A percentile compares a stretch with the other conserved stretches of the same genome.
Evolutionary conservation across 805 yeast species (phyloP).

Genomic region (Saccharomycopsis babjevae): DNA sequence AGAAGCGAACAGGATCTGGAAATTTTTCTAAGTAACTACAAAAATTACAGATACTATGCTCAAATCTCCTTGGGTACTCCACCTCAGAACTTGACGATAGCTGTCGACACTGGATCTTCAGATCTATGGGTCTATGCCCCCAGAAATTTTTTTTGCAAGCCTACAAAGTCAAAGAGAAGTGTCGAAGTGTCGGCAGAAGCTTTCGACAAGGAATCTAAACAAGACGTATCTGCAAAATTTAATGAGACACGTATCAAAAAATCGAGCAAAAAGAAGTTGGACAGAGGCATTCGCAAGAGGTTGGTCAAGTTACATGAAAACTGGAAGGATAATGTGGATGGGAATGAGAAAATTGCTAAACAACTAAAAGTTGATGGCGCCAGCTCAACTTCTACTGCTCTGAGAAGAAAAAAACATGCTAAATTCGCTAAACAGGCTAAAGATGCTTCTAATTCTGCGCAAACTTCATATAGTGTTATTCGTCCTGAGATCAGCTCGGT

Average conservation of each 20-base stretch:
- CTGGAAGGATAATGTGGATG: not conserved
- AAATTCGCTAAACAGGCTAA: not conserved
- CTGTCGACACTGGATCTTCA: conserved; percentile 41
- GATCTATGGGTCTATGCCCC: conserved; percentile 33
- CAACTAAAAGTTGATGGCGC: not conserved
- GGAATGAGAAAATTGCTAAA: not conserved
- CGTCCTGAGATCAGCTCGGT: not conserved
- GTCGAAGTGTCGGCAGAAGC: not conserved
- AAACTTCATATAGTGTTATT: not conserved
- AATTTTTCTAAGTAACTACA: conserved; percentile 18
- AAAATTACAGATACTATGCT: conserved; percentile 36
- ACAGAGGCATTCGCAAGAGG: not conserved
- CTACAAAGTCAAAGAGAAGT: not conserved
- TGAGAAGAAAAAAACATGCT: not conserved
- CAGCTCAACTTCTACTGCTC: not conserved
- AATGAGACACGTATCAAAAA: not conserved
- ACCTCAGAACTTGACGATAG: conserved; percentile 31
- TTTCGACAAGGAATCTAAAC: not conserved
- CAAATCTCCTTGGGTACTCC: conserved; percentile 30
- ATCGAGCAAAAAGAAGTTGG: not conserved
- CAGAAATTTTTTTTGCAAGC: conserved; percentile 6
- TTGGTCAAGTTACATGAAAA: not conserved
- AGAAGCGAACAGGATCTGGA: not conserved
- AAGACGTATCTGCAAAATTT: too few species aligned
- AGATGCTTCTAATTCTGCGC: not conserved